Evolutionary conservation across 2,329 filamentous ascomycete species (phyloP).

Genomic region (Camillea tinctor): DNA sequence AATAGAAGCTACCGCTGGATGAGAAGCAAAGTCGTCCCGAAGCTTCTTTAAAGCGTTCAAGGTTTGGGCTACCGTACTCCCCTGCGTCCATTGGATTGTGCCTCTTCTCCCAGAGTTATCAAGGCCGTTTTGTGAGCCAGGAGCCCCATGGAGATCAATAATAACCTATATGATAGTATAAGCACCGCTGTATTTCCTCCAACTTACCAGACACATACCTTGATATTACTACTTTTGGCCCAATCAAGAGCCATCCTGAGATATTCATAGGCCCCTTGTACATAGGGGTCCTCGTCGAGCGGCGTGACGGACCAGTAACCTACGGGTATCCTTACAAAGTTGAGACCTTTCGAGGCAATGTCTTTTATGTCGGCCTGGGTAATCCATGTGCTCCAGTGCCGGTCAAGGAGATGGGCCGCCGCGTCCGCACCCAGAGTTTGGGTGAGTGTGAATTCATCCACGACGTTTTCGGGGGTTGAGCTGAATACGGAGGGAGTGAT

Average conservation of each 20-base stretch:
- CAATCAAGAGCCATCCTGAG: constrained; percentile 57
- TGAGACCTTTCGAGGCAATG: constrained; percentile 56
- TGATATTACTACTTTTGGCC: constrained; percentile 42
- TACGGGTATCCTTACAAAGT: constrained; percentile 57
- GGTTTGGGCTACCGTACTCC: constrained; percentile 30
- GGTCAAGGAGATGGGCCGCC: constrained; percentile 42
- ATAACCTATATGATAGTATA: constrained; percentile 47
- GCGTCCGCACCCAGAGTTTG: constrained; percentile 45
- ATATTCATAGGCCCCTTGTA: constrained; percentile 38
- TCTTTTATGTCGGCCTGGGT: constrained; percentile 53
- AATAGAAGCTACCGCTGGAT: constrained; percentile 61
- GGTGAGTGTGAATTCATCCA: constrained; percentile 52
- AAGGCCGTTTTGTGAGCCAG: constrained; percentile 58
- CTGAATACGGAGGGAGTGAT: constrained; percentile 73
- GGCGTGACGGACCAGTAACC: constrained; percentile 60
- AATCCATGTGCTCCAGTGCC: constrained; percentile 52
- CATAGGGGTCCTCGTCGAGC: constrained; percentile 47
- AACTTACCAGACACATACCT: background rate
- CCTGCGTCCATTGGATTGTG: constrained; percentile 33
- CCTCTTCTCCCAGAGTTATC: constrained; percentile 58
- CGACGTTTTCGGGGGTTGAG: constrained; percentile 36
- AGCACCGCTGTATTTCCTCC: background rate
- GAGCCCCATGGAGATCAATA: constrained; percentile 58
- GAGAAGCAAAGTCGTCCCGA: constrained; percentile 43
- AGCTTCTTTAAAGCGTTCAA: constrained; percentile 52